These are phyloP conservation scores for Dioscorea cayenensis DNA, from an alignment of 116 monocot species.

Conservation along the genomic window DNA sequence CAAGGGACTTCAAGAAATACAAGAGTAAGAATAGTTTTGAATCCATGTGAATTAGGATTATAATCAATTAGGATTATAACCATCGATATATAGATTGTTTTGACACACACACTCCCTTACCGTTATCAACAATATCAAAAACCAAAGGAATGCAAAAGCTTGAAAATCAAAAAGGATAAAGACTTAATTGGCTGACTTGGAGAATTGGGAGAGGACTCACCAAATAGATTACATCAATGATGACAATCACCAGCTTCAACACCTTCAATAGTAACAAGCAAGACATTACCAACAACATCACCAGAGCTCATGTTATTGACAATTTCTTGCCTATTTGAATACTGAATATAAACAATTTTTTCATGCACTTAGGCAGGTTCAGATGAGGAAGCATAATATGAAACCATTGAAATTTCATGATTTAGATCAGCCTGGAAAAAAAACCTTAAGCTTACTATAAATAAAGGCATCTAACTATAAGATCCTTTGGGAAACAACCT, in stretches of 20 bases:
- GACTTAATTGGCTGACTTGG: neutral
- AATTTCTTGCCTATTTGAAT: slow-evolving; percentile 85
- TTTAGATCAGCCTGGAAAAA: slow-evolving; percentile 57
- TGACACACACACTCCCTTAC: neutral
- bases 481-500: too few species aligned
- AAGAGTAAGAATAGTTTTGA: too few species aligned
- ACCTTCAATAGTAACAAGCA: slow-evolving; percentile 87
- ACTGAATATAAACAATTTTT: slow-evolving; percentile 80
- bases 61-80: too few species aligned
- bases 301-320: slow-evolving; percentile 62
- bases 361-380: slow-evolving; percentile 84
- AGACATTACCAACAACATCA: slow-evolving; percentile 62
- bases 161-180: neutral
- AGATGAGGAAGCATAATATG: slow-evolving; percentile 74
- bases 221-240: slow-evolving; percentile 80
- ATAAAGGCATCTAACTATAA: too few species aligned
- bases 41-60: too few species aligned
- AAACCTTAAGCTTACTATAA: neutral
- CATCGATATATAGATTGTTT: neutral
- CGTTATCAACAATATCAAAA: neutral
- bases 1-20: too few species aligned
- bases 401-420: slow-evolving; percentile 82
- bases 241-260: slow-evolving; percentile 80
- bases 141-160: neutral
- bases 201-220: slow-evolving; percentile 29